These are phyloP conservation scores for Alternaria sp. DNA, from an alignment of 2,329 filamentous ascomycete species.

Conservation along the genomic window DNA sequence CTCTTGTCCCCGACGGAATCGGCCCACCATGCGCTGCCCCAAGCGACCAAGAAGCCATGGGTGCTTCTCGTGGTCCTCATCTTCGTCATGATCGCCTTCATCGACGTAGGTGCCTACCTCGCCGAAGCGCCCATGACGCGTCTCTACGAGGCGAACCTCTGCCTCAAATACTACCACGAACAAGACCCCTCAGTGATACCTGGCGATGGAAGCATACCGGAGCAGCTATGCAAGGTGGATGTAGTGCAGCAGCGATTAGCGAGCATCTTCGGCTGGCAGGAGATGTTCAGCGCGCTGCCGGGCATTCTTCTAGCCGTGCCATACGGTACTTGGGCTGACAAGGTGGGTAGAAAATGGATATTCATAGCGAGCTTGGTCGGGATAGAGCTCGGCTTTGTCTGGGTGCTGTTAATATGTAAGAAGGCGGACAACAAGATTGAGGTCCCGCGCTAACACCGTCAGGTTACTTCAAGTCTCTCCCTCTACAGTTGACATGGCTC, in stretches of 20 bases:
- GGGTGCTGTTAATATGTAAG: constrained; percentile 47
- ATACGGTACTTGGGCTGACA: constrained; percentile 60
- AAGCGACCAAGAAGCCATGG: constrained; percentile 42
- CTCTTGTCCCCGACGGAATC: constrained; percentile 28
- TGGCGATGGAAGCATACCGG: constrained; percentile 54
- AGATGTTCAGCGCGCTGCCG: constrained; percentile 57
- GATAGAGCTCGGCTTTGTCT: constrained; percentile 46
- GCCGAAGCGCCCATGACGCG: constrained; percentile 57
- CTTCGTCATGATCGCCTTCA: constrained; percentile 54
- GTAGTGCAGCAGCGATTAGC: constrained; percentile 60
- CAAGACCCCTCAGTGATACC: constrained; percentile 56
- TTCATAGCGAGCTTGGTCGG: constrained; percentile 56
- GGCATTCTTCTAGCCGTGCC: constrained; percentile 60
- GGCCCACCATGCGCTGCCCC: background rate
- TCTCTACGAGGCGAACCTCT: constrained; percentile 61
- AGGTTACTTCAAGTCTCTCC: constrained; percentile 51
- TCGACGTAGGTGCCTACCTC: constrained; percentile 58
- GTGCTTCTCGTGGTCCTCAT: constrained; percentile 45
- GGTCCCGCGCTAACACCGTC: constrained; percentile 9
- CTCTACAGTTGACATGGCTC: constrained; percentile 59
- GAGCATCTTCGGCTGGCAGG: constrained; percentile 60
- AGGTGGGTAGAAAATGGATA: constrained; percentile 57
- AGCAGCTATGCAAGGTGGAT: constrained; percentile 61
- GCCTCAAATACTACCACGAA: constrained; percentile 55
- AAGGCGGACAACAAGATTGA: background rate